Conservation (phyloP, 1,284 basidiomycete genomes). For the Acaromyces ingoldii region DNA sequence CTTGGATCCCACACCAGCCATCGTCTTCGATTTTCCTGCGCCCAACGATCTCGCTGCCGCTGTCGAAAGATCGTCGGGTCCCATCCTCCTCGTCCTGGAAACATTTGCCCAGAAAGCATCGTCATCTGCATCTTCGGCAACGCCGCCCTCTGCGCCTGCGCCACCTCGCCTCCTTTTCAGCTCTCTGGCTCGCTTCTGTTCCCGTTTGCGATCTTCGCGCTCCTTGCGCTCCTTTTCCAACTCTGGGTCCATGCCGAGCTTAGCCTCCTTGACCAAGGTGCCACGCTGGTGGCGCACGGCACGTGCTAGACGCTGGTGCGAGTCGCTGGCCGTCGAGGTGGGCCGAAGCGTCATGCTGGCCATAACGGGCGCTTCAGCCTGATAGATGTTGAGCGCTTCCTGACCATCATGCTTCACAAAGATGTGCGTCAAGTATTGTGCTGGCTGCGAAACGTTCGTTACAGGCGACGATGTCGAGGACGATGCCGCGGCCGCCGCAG, state of each 20-base stretch:
- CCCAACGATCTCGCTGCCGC: background rate
- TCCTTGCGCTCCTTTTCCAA: constrained; percentile 1
- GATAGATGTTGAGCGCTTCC: constrained; percentile 1
- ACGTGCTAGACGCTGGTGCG: constrained; percentile 8
- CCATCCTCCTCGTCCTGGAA: constrained; percentile 2
- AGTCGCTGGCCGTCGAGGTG: constrained; percentile 1
- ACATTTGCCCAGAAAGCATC: constrained; percentile 6
- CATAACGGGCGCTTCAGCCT: constrained; percentile 7
- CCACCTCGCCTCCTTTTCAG: background rate
- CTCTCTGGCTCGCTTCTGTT: constrained; percentile 1
- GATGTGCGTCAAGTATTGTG: constrained; percentile 3
- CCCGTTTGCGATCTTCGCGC: background rate
- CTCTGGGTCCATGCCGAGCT: constrained; percentile 4
- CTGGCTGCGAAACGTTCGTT: background rate
- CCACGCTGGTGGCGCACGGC: constrained; percentile 6
- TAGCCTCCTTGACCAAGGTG: constrained; percentile 1
- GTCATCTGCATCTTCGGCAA: constrained; percentile 2
- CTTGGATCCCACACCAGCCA: background rate
- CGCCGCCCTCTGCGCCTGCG: background rate
- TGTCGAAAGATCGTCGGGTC: too few relatives aligned
- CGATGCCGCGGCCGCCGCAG: background rate
- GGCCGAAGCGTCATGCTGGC: constrained; percentile 2
- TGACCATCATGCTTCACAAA: constrained; percentile 5
- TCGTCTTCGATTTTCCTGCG: background rate
- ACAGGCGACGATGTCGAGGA: background rate